Evolutionary conservation across 257 asterid genomes (phyloP), one percentile per base, ranked within the genome.

Genomic region (Plantago ovata): DNA sequence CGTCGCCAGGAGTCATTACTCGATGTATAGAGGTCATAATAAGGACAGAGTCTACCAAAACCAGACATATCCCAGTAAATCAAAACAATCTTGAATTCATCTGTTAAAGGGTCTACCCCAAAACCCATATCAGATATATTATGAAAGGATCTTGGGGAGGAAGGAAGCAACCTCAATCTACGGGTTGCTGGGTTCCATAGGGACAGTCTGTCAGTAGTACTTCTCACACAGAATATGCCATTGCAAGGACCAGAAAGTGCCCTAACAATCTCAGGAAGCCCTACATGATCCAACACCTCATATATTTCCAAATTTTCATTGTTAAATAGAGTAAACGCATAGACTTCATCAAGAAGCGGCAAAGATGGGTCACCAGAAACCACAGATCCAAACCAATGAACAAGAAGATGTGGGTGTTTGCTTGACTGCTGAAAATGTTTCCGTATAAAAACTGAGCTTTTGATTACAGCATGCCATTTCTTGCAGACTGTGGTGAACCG

Each of bases 1-100:
- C 21, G 11, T 21, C 33, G 18, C 55, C 55, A 50, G 3, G 55
- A 21, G 21, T 50, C 14, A 50, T 50, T 13, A 50, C 14, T 50
- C 38, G 38, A 50, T 50, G 36, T 50, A 8, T 50, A 50, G 13
- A 50, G 7, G 1, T n/a, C n/a, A n/a, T n/a, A n/a, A n/a, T n/a
- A n/a, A n/a, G n/a, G n/a, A n/a, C n/a, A n/a, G n/a, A n/a, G n/a
- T n/a, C n/a, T n/a, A n/a, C n/a, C n/a, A 9, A 50, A 3, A 16
- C 3, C n/a, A n/a, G n/a, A n/a, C 13, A 21, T 0, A 7, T 3
- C 1, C 7, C 7, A 5, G 13, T 4, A 14, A 21, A 50, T 50
- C 10, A 50, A 10, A 21, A 50, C 55, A 18, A 50, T 50, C 23
- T 50, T 50, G 55, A 50, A 12, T 21, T 50, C 55, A 50, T 50